A percentile compares a stretch with the other conserved stretches of the same genome.
These are phyloP conservation scores for Saxispiralis lemnorum DNA, from an alignment of 495 filamentous ascomycete genomes.

Conservation along the genomic window DNA sequence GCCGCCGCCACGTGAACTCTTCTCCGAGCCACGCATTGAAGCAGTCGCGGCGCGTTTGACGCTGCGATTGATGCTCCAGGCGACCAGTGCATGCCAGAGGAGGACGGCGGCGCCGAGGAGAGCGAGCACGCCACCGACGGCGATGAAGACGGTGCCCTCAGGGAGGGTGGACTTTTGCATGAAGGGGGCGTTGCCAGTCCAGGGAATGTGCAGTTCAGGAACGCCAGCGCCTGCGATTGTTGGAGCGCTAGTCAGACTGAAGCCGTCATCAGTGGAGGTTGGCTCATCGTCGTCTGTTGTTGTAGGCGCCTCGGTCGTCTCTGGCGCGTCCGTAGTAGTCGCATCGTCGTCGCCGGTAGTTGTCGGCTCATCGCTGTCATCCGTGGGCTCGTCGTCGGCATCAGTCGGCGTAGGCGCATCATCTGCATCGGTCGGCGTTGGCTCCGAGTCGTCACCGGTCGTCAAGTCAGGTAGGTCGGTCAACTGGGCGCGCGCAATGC, in stretches of 20 bases:
- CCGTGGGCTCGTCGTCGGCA: not conserved
- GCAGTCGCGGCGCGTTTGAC: conserved; percentile 57
- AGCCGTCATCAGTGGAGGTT: conserved; percentile 6
- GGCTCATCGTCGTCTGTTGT: conserved; percentile 5
- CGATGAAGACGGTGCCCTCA: conserved; percentile 92
- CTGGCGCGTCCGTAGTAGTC: not conserved
- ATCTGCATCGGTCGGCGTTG: not conserved
- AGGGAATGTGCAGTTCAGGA: conserved; percentile 54
- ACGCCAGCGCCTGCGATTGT: conserved; percentile 32
- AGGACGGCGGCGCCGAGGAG: conserved; percentile 64
- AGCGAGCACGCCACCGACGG: conserved; percentile 72
- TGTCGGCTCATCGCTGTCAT: not conserved
- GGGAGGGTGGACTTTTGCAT: conserved; percentile 86
- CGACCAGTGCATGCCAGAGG: conserved; percentile 73
- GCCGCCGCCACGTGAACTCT: not conserved
- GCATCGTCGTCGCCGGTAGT: conserved; percentile 4
- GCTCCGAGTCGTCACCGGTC: not conserved
- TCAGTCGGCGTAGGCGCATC: not conserved
- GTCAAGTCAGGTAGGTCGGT: conserved; percentile 6
- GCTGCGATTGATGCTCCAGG: conserved; percentile 81
- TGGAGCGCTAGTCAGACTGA: conserved; percentile 23
- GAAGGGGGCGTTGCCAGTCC: conserved; percentile 71
- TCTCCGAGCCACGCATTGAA: conserved; percentile 8
- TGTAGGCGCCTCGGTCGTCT: conserved; percentile 1
- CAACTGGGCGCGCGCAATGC: conserved; percentile 4